These are phyloP conservation scores for Talaromyces sp. DNA, from an alignment of 2,329 filamentous ascomycete genomes.

Conservation along the genomic window DNA sequence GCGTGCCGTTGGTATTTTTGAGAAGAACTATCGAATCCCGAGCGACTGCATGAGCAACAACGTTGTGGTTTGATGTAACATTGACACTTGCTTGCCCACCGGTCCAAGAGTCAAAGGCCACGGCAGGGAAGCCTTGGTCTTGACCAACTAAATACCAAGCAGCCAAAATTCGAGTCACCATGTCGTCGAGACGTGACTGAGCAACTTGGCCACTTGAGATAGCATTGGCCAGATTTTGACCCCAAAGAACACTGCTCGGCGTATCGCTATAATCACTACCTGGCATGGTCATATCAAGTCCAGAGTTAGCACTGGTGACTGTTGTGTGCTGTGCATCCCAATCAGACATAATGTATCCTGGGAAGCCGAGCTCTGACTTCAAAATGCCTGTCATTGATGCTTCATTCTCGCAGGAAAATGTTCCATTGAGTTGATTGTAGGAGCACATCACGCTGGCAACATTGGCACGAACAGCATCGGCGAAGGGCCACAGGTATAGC, in stretches of 20 bases:
- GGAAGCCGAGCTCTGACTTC: constrained; percentile 53
- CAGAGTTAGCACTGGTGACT: constrained; percentile 43
- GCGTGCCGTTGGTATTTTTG: constrained; percentile 50
- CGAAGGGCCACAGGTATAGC: constrained; percentile 63
- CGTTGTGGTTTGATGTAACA: constrained; percentile 61
- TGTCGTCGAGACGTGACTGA: constrained; percentile 79
- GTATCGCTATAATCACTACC: constrained; percentile 50
- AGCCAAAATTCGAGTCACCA: constrained; percentile 82
- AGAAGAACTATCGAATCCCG: constrained; percentile 74
- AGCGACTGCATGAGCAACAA: constrained; percentile 69
- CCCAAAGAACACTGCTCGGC: constrained; percentile 75
- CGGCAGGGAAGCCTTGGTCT: constrained; percentile 46
- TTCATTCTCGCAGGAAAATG: constrained; percentile 11
- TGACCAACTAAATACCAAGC: constrained; percentile 88
- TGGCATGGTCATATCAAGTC: constrained; percentile 50
- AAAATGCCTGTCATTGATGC: constrained; percentile 40
- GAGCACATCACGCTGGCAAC: constrained; percentile 60
- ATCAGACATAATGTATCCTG: constrained; percentile 48
- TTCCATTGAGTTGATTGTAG: constrained; percentile 14
- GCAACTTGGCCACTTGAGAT: constrained; percentile 82
- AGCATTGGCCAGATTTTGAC: constrained; percentile 69
- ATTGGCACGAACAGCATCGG: constrained; percentile 57
- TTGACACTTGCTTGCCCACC: constrained; percentile 54
- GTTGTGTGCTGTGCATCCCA: constrained; percentile 48
- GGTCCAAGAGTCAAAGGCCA: constrained; percentile 53